These are phyloP conservation scores for Microdochium nivale DNA, from an alignment of 2,329 filamentous ascomycete species.

Conservation along the genomic window DNA sequence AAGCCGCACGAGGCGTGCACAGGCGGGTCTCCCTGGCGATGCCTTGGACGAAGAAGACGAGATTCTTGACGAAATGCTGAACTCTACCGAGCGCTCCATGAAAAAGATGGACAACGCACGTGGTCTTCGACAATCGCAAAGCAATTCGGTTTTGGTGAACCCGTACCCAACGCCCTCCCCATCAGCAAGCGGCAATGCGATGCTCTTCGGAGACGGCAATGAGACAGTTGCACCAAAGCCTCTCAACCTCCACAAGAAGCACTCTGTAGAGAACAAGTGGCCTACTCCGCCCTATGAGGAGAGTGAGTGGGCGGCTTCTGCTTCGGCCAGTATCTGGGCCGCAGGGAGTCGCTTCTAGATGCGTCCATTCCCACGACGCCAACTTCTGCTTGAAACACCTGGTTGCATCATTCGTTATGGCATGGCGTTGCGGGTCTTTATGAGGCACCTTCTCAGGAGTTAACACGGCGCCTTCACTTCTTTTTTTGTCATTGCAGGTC, in stretches of 20 bases:
- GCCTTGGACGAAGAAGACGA: constrained; percentile 96
- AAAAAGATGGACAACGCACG: constrained; percentile 56
- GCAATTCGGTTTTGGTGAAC: constrained; percentile 51
- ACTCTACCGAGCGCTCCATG: constrained; percentile 67
- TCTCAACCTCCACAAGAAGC: constrained; percentile 56
- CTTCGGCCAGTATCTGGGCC: constrained; percentile 73
- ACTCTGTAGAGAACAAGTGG: constrained; percentile 60
- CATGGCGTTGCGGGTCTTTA: constrained; percentile 21
- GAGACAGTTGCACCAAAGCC: constrained; percentile 60
- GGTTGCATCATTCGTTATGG: constrained; percentile 20
- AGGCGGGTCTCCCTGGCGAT: constrained; percentile 77
- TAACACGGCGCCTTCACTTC: constrained; percentile 8
- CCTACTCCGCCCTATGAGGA: constrained; percentile 94
- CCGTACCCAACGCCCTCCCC: constrained; percentile 62
- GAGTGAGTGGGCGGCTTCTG: constrained; percentile 79
- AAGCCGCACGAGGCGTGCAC: constrained; percentile 69
- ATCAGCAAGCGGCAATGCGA: constrained; percentile 73
- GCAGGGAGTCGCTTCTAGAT: constrained; percentile 54
- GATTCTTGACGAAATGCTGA: constrained; percentile 79
- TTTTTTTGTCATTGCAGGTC: background rate
- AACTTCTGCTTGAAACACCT: background rate
- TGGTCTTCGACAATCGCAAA: constrained; percentile 52
- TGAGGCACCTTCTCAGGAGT: constrained; percentile 10
- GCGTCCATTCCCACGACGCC: background rate
- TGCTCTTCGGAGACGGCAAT: constrained; percentile 61